phyloP scores from a whole-genome alignment of 2,329 filamentous ascomycete species.

The Fusarium compactum region DNA sequence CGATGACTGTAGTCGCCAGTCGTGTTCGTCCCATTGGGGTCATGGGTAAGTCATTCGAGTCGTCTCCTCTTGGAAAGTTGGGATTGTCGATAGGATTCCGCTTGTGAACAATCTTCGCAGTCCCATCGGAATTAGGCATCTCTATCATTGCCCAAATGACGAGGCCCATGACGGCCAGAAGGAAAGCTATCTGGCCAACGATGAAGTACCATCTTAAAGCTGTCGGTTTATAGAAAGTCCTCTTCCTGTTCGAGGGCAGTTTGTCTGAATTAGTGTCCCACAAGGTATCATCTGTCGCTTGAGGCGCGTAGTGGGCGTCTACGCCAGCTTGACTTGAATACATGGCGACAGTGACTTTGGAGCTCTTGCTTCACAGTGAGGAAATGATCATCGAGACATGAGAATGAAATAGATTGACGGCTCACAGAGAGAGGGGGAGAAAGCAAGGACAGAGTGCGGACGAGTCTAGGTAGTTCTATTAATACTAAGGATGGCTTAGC shows the following conservation, averaged over 20 bases:
- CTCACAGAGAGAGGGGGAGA: background rate
- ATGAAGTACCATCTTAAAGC: conserved; percentile 46
- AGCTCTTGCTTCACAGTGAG: background rate
- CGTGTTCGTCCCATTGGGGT: conserved; percentile 5
- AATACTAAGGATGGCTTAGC: background rate
- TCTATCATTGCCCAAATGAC: conserved; percentile 41
- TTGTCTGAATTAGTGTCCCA: conserved; percentile 38
- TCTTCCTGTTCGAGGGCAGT: conserved; percentile 27
- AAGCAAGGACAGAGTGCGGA: background rate
- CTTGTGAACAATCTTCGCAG: conserved; percentile 37
- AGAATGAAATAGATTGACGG: background rate
- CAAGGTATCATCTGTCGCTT: conserved; percentile 39
- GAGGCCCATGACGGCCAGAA: conserved; percentile 40
- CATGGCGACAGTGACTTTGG: conserved; percentile 27
- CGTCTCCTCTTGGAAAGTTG: background rate
- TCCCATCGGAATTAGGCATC: conserved; percentile 45
- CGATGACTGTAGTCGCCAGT: conserved; percentile 34
- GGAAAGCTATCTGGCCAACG: conserved; percentile 26
- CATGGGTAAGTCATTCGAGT: background rate
- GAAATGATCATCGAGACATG: background rate
- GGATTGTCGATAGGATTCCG: conserved; percentile 7
- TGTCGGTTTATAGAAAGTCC: conserved; percentile 42
- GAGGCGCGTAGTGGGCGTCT: conserved; percentile 42
- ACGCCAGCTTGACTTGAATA: conserved; percentile 34
- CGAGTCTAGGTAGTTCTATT: background rate